Conservation (phyloP, 1,284 basidiomycete species). For the Exobasidium cylindrosporum region DNA sequence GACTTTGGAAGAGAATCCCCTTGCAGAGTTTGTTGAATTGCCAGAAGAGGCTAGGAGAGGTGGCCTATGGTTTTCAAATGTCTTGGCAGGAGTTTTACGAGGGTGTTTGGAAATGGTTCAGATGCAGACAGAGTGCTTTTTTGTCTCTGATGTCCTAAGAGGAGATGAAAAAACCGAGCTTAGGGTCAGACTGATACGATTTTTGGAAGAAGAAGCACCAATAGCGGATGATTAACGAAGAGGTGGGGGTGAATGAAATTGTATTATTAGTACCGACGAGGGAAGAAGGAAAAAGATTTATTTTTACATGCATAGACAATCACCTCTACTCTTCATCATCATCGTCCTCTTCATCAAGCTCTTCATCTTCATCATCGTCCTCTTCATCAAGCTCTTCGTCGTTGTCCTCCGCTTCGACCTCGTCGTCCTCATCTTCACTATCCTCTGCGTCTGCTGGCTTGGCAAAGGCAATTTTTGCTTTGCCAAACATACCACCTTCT, state of each 20-base stretch:
- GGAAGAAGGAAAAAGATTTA: neutral
- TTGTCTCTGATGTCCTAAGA: slow-evolving; percentile 82
- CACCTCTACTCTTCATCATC: slow-evolving; percentile 11
- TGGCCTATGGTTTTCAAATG: slow-evolving; percentile 94
- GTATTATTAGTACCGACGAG: neutral
- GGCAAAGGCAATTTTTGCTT: slow-evolving; percentile 4
- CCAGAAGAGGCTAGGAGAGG: slow-evolving; percentile 72
- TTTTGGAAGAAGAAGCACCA: slow-evolving; percentile 81
- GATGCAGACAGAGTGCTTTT: slow-evolving; percentile 88
- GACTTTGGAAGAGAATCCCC: slow-evolving; percentile 84
- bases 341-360: slow-evolving; percentile 8
- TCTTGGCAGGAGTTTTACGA: slow-evolving; percentile 86
- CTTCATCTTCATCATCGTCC: slow-evolving; percentile 4
- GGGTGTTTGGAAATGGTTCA: slow-evolving; percentile 98
- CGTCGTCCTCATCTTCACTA: slow-evolving; percentile 12
- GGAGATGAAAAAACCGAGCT: slow-evolving; percentile 95
- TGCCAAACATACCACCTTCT: slow-evolving; percentile 3
- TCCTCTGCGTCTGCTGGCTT: slow-evolving; percentile 1
- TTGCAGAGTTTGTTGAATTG: slow-evolving; percentile 95
- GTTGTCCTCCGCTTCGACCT: slow-evolving; percentile 13
- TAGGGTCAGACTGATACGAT: slow-evolving; percentile 80
- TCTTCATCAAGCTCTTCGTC: slow-evolving; percentile 12
- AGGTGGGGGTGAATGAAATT: neutral
- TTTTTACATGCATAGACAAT: neutral
- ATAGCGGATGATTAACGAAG: slow-evolving; percentile 52